A percentile compares a stretch with the other conserved stretches of the same genome.
Conservation (phyloP, 2,329 filamentous ascomycete species). For the Fusarium irregulare region DNA sequence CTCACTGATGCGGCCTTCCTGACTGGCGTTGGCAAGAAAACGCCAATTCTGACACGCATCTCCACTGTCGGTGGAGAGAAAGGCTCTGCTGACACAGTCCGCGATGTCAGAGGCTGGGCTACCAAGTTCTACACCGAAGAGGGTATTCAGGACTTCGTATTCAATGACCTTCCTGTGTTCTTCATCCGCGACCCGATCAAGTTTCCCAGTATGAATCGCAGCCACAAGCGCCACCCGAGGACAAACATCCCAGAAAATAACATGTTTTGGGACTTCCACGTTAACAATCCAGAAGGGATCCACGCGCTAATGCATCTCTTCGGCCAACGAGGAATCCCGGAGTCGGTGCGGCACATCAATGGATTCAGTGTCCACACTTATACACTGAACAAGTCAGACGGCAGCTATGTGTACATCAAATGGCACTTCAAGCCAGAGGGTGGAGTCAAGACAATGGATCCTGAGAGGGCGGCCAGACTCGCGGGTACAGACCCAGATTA, state of each 20-base stretch:
- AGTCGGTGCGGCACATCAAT: conserved; percentile 59
- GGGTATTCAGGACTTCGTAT: conserved; percentile 47
- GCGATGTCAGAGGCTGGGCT: conserved; percentile 74
- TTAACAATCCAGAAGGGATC: conserved; percentile 53
- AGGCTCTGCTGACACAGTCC: conserved; percentile 72
- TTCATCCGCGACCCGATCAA: conserved; percentile 61
- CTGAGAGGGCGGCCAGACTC: conserved; percentile 51
- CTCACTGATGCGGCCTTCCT: conserved; percentile 26
- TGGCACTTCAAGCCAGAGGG: conserved; percentile 61
- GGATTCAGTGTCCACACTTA: conserved; percentile 62
- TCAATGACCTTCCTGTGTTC: conserved; percentile 62
- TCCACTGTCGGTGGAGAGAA: conserved; percentile 68
- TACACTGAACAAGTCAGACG: conserved; percentile 57
- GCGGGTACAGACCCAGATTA: conserved; percentile 64
- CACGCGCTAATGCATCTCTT: conserved; percentile 66
- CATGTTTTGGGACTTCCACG: conserved; percentile 52
- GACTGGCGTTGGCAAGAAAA: conserved; percentile 15
- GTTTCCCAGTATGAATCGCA: conserved; percentile 59
- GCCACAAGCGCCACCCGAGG: conserved; percentile 58
- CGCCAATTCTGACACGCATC: background rate
- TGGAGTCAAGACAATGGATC: conserved; percentile 58
- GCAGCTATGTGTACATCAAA: conserved; percentile 62
- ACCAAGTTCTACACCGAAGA: conserved; percentile 47
- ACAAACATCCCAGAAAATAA: conserved; percentile 57
- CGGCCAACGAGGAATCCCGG: conserved; percentile 60